Base-by-base conservation (phyloP, 805 yeast species). In the Priceomyces melissophilus region DNA sequence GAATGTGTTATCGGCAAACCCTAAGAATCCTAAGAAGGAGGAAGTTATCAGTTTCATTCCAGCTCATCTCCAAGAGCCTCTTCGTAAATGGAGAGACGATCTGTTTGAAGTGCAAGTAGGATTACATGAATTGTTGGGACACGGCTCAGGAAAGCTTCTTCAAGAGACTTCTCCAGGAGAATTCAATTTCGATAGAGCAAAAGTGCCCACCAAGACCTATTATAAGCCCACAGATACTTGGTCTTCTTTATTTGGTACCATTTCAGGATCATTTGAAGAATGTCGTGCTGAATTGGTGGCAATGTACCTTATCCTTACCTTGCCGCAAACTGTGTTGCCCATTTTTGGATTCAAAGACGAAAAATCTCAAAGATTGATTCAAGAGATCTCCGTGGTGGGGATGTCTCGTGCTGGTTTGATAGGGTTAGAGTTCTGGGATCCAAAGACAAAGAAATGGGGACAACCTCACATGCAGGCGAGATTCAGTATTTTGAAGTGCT, bases 401-500 rank as follows among this genome's bases (percentile, higher is more conserved):
- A 88, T 88, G 96, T 84, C 88, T 17, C 75, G 96, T 52, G 96
- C 96, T 4, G 96, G 96, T 43, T 68, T 88, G 37, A 55, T 84
- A 28, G 91, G 86, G 6, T 72, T 88, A 56, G 95, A 88, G 61
- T 86, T 75, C 59, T 88, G 95, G 88, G 95, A 88, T 61, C 96
- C 96, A 30, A 63, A 64, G 34, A 75, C 87, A 23, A 67, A 71
- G 44, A 87, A 87, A 64, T 88, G 96, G 96, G 96, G 96, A 25
- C 96, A 88, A 67, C 82, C 96, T 10, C 96, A 88, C 60, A 87
- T 87, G 88, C 95, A 87, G 67, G 96, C 96, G 3, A 74, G 96
- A 61, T 88, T 76, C 64, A 87, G 93, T 26, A 87, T 88, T 50
- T 73, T 86, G 74, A 86, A 85, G 66, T 75, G 82, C 10, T 81